Percentiles rank a stretch among this genome's conserved stretches.
phyloP scores from a whole-genome alignment of 768 basidiomycete species.

The Pleurotus pulmonarius region DNA sequence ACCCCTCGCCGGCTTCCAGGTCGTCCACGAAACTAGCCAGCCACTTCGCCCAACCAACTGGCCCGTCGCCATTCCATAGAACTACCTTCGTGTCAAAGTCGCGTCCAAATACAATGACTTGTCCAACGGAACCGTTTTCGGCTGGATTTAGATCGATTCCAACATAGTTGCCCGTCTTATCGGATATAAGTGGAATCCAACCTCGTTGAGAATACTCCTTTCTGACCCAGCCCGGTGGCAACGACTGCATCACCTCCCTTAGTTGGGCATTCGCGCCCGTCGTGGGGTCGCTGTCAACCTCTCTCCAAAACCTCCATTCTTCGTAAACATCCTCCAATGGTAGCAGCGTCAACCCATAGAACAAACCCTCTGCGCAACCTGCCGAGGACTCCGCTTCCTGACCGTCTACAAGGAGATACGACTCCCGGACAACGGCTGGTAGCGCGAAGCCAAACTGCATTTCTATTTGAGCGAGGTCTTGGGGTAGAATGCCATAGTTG shows the following conservation, averaged over 20 bases:
- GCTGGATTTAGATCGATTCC: slow-evolving; percentile 92
- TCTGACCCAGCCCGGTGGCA: slow-evolving; percentile 88
- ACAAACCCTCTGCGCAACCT: slow-evolving; percentile 85
- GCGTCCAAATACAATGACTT: slow-evolving; percentile 98
- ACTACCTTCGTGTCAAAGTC: slow-evolving; percentile 99
- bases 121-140: slow-evolving; percentile 72
- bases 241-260: slow-evolving; percentile 76
- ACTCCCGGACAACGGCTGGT: slow-evolving; percentile 86
- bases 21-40: slow-evolving; percentile 89
- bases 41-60: slow-evolving; percentile 94
- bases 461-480: slow-evolving; percentile 79
- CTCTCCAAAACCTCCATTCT: slow-evolving; percentile 96
- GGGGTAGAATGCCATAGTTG: slow-evolving; percentile 83
- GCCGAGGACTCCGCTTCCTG: slow-evolving; percentile 91
- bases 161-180: slow-evolving; percentile 94
- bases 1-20: slow-evolving; percentile 85
- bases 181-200: slow-evolving; percentile 94
- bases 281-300: slow-evolving; percentile 83
- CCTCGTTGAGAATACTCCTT: slow-evolving; percentile 89
- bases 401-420: slow-evolving; percentile 84
- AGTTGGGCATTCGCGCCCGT: slow-evolving; percentile 79
- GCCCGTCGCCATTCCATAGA: slow-evolving; percentile 87
- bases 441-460: slow-evolving; percentile 80
- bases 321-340: slow-evolving; percentile 91
- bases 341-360: slow-evolving; percentile 92